Evolutionary conservation across 148 eudicot genomes (phyloP), one percentile per base, ranked within the genome.

Genomic region (Persicaria tinctoria): DNA sequence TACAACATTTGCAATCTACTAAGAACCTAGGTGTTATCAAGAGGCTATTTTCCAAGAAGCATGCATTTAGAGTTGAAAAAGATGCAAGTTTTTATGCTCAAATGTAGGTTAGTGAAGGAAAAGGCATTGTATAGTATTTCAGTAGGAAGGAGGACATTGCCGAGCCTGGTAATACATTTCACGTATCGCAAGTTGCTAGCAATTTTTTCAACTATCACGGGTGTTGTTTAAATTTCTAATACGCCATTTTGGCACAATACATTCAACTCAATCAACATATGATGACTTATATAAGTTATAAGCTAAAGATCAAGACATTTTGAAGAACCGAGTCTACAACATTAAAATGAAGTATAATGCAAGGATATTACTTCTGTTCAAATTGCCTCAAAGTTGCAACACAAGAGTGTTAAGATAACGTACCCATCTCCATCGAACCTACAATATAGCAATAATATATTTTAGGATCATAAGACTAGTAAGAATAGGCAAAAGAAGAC

Each of bases 371-470:
- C 70, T 66, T 66, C 70, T 48, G 47, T 41, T 38, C 3, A 66
- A 6, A 17, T 14, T 13, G 46, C 18, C 18, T 0, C 70, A 66
- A 38, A 66, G 4, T 66, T 66, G 70, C 70, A 41, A 66, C 47
- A 44, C 70, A 64, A 5, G 47, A 41, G 18, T 41, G 18, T 46
- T 66, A 66, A 66, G 8, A 66, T 18, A 66, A 89, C 96, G 53
- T 77, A 92, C 98, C 98, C 98, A 81, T 95, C 98, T 79, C 98
- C 98, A 82, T 95, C 98, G 79, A 95, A 95, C 98, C 98, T 94
- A 93, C 87, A 87, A 4, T 16, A 47, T 8, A 70, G 12, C 9
- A 17, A 50, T 71, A 71, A 11, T 0, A 66, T 11, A 68, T 18
- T 70, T 44, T 13, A 18, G 5, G 8, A n/a, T 48, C 74, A 71